Percentiles rank a stretch among this genome's conserved stretches.
These are phyloP conservation scores for Fusarium nanum DNA, from an alignment of 2,329 filamentous ascomycete species.

Conservation along the genomic window DNA sequence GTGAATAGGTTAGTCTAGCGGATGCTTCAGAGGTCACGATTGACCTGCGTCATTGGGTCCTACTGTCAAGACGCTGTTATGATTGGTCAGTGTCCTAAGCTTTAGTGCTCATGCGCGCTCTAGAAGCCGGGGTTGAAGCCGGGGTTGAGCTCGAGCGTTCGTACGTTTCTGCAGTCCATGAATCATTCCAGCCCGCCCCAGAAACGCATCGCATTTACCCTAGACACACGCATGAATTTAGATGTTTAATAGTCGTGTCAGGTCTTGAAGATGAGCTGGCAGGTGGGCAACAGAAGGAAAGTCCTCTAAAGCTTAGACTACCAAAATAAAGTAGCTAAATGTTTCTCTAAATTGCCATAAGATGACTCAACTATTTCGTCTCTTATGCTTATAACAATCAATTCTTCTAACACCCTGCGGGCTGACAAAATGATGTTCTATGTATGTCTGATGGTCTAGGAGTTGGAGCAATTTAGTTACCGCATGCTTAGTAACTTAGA, in stretches of 20 bases:
- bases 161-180: constrained; percentile 23
- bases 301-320: too few species aligned
- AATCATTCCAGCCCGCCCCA: constrained; percentile 23
- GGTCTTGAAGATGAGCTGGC: neutral
- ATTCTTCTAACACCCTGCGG: too few species aligned
- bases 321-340: too few species aligned
- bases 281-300: too few species aligned
- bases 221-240: neutral
- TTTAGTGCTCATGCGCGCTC: constrained; percentile 28
- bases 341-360: rapidly evolving
- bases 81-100: constrained; percentile 27
- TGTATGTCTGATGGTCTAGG: too few species aligned
- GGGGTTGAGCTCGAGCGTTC: constrained; percentile 32
- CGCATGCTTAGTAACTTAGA: too few species aligned
- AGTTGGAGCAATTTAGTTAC: too few species aligned
- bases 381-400: too few species aligned
- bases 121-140: constrained; percentile 8
- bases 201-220: constrained; percentile 1
- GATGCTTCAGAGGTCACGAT: constrained; percentile 28
- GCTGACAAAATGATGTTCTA: too few species aligned
- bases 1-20: neutral
- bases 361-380: too few species aligned
- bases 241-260: neutral
- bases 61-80: neutral
- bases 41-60: constrained; percentile 42